phyloP scores from a whole-genome alignment of 768 basidiomycete species.

The Lentinula sp. region DNA sequence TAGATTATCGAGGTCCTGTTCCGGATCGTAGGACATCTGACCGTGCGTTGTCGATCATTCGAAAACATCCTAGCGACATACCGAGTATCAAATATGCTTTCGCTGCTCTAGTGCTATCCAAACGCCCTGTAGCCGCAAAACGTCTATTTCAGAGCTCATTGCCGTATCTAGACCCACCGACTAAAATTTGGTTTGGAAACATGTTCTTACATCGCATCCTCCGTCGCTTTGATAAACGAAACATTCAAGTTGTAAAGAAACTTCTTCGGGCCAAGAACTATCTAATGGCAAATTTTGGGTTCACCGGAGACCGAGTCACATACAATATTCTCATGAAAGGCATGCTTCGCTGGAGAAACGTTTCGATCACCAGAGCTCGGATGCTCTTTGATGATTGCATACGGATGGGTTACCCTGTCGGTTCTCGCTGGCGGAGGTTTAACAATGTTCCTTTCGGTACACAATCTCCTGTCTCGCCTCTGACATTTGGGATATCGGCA shows the following conservation, averaged over 20 bases:
- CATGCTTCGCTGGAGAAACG: conserved; percentile 45
- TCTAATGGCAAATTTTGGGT: conserved; percentile 38
- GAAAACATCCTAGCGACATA: conserved; percentile 17
- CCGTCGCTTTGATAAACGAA: conserved; percentile 23
- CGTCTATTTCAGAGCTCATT: conserved; percentile 27
- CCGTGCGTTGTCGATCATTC: conserved; percentile 17
- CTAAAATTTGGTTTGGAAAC: conserved; percentile 47
- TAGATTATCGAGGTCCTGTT: conserved; percentile 17
- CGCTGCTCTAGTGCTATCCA: conserved; percentile 31
- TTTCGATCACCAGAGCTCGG: conserved; percentile 39
- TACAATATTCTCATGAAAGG: conserved; percentile 63
- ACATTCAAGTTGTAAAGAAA: conserved; percentile 29
- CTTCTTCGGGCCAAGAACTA: conserved; percentile 28
- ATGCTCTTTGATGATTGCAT: conserved; percentile 62
- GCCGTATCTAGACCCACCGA: conserved; percentile 20
- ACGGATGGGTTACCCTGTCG: conserved; percentile 50
- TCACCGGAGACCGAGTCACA: conserved; percentile 63
- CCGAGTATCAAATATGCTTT: conserved; percentile 26
- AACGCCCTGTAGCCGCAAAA: conserved; percentile 38
- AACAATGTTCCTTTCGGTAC: conserved; percentile 42
- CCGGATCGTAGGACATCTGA: conserved; percentile 14
- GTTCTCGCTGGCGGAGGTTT: conserved; percentile 19
- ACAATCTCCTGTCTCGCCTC: conserved; percentile 10
- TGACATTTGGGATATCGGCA: conserved; percentile 24
- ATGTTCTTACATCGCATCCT: conserved; percentile 44